Evolutionary conservation across 2,329 filamentous ascomycete genomes (phyloP).

Genomic region (Berkeleyomyces rouxiae): DNA sequence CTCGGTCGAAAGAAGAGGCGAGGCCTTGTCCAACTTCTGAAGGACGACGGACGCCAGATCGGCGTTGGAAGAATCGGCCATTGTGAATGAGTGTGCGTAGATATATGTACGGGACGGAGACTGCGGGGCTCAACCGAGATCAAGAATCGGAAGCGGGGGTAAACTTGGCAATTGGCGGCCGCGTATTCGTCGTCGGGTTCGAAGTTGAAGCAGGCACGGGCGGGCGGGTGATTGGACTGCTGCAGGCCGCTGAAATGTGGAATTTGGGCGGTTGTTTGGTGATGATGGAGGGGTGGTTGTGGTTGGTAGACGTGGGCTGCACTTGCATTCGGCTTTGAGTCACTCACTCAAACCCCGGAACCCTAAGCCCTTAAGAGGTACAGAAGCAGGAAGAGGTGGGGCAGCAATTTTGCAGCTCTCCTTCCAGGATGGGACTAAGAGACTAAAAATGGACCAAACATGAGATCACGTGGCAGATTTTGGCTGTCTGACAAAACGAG

Average conservation of each 20-base stretch:
- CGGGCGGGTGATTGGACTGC: not conserved
- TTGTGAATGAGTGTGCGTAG: conserved; percentile 17
- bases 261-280: not conserved
- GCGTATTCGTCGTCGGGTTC: not conserved
- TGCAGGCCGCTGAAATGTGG: not conserved
- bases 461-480: too few species aligned
- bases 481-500: too few species aligned
- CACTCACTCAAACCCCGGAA: too few species aligned
- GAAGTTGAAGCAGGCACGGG: not conserved
- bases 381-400: too few species aligned
- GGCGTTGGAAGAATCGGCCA: conserved; percentile 26
- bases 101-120: not conserved
- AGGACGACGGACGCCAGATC: conserved; percentile 51
- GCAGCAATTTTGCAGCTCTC: too few species aligned
- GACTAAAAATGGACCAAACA: too few species aligned
- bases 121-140: not conserved
- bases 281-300: not conserved
- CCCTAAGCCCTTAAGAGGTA: too few species aligned
- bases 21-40: conserved; percentile 43
- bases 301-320: not conserved
- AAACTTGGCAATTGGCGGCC: not conserved
- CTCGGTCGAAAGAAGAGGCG: conserved; percentile 50
- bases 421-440: too few species aligned
- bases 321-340: not conserved
- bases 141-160: not conserved